Evolutionary conservation across 192 early-diverging fungal species (phyloP).

Genomic region (Umbelopsis ramanniana): DNA sequence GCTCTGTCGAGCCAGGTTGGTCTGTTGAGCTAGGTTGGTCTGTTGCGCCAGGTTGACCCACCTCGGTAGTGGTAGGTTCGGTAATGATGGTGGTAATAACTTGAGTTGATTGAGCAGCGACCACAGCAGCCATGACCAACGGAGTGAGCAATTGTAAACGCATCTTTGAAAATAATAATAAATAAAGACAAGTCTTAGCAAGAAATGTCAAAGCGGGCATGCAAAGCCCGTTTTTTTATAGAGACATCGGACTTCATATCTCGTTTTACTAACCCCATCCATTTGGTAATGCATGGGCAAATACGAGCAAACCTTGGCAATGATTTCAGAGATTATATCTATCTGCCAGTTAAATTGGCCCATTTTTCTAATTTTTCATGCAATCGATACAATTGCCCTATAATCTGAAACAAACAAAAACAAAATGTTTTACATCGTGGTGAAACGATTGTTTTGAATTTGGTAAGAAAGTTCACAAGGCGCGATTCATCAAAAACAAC

Average conservation of each 20-base stretch:
- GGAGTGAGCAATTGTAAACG: background rate
- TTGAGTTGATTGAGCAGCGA: background rate
- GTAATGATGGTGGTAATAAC: background rate
- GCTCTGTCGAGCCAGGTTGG: background rate
- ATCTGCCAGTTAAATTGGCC: background rate
- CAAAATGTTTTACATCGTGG: background rate
- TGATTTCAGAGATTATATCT: constrained; percentile 1
- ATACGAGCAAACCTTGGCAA: background rate
- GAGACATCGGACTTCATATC: background rate
- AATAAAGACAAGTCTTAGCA: background rate
- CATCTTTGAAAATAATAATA: background rate
- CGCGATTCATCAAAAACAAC: no score
- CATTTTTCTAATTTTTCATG: background rate
- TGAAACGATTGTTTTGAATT: no score
- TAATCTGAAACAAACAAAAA: background rate
- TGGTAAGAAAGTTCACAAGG: no score
- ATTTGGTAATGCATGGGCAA: background rate
- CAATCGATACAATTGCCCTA: background rate
- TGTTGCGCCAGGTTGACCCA: background rate
- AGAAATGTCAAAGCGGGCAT: background rate
- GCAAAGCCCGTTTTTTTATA: background rate
- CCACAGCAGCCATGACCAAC: background rate
- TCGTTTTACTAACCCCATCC: background rate
- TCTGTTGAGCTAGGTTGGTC: background rate
- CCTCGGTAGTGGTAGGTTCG: background rate